Conservation (phyloP, 208 protist genomes). For the Acanthamoeba triangularis region DNA sequence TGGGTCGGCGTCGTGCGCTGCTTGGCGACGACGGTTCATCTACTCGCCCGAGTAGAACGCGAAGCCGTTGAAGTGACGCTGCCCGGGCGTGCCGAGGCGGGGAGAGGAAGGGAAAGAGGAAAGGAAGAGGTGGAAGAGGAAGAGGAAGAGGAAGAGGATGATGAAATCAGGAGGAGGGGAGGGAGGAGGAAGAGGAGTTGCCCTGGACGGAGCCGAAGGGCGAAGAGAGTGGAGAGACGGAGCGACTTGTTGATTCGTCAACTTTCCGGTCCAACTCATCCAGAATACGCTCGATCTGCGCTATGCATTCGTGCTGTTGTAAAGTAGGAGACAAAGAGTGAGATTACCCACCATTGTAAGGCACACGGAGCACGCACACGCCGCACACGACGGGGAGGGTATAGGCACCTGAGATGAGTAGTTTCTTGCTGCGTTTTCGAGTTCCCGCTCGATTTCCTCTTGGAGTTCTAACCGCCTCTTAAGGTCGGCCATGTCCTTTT, state of each 20-base stretch:
- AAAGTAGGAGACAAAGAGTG: neutral
- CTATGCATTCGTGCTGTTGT: conserved; percentile 14
- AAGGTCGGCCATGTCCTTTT: conserved; percentile 26
- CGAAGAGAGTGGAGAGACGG: neutral
- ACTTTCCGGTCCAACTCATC: conserved; percentile 19
- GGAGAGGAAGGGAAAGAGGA: too few species aligned
- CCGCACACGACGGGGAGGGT: neutral
- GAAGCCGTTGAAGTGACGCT: too few species aligned
- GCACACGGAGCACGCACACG: neutral
- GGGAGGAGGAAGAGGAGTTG: neutral
- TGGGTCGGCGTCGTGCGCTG: too few species aligned
- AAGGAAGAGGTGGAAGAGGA: too few species aligned
- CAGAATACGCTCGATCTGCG: conserved; percentile 18
- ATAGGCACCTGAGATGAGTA: conserved; percentile 8
- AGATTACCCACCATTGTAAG: neutral
- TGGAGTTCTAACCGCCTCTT: conserved; percentile 16
- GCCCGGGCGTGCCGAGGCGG: too few species aligned
- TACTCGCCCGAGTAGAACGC: too few species aligned
- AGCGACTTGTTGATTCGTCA: neutral
- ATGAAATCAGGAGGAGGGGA: neutral
- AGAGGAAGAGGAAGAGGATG: too few species aligned
- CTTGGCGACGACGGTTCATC: too few species aligned
- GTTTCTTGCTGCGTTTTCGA: conserved; percentile 53
- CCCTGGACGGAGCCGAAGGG: neutral
- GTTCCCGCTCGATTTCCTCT: conserved; percentile 47